Conservation (phyloP, 208 protist genomes). For the Wallacemonas sp. region DNA sequence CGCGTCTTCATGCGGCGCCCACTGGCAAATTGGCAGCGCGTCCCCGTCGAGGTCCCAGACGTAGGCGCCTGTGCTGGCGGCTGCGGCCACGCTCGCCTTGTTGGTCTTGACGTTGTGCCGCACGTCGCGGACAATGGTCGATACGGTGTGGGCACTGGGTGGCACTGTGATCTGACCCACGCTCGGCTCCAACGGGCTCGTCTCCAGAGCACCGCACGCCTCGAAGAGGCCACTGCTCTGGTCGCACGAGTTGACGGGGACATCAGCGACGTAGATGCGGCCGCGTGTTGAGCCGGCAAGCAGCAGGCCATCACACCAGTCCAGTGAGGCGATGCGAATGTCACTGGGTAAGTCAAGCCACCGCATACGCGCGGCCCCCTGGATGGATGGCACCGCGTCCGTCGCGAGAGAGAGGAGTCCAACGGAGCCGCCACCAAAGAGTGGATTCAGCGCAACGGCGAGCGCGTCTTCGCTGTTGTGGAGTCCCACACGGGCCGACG, state of each 20-base stretch:
- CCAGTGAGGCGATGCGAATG: slow-evolving; percentile 37
- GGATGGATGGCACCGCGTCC: slow-evolving; percentile 30
- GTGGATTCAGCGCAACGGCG: slow-evolving; percentile 61
- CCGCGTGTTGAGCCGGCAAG: slow-evolving; percentile 71
- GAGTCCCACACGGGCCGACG: slow-evolving; percentile 51
- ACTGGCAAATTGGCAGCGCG: slow-evolving; percentile 46
- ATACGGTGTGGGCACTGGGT: slow-evolving; percentile 54
- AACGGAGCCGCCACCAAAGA: slow-evolving; percentile 52
- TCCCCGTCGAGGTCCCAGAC: slow-evolving; percentile 66
- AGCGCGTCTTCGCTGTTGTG: slow-evolving; percentile 64
- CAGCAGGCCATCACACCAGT: slow-evolving; percentile 67
- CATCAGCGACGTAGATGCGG: slow-evolving; percentile 59
- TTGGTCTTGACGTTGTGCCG: slow-evolving; percentile 42
- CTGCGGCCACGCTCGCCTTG: slow-evolving; percentile 39
- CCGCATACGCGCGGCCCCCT: slow-evolving; percentile 48
- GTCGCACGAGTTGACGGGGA: slow-evolving; percentile 24
- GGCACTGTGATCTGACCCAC: slow-evolving; percentile 61
- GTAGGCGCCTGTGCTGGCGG: slow-evolving; percentile 43
- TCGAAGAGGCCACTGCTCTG: slow-evolving; percentile 35
- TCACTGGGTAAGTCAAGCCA: slow-evolving; percentile 70
- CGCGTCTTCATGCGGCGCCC: slow-evolving; percentile 39
- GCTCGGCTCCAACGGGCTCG: slow-evolving; percentile 22
- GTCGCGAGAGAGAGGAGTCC: slow-evolving; percentile 54
- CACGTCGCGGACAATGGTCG: slow-evolving; percentile 69
- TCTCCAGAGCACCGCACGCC: slow-evolving; percentile 34